phyloP scores from a whole-genome alignment of 805 yeast genomes.

The Candida gorgasii region DNA sequence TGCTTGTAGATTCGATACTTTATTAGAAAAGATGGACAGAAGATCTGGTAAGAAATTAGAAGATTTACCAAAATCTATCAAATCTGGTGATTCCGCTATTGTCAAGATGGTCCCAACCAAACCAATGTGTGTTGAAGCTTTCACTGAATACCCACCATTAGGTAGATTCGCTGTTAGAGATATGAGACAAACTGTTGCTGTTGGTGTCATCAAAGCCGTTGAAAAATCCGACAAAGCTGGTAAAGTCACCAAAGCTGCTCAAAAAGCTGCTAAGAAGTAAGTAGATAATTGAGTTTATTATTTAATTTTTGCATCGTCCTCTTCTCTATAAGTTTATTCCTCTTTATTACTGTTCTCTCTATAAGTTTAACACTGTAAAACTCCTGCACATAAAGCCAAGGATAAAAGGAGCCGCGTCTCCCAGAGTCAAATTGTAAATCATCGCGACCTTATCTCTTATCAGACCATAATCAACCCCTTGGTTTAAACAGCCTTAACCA shows the following conservation, averaged over 20 bases:
- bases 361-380: too few relatives aligned
- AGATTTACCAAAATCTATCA: constrained; percentile 5
- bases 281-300: constrained; percentile 38
- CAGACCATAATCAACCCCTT: too few relatives aligned
- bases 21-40: too few relatives aligned
- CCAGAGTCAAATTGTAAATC: too few relatives aligned
- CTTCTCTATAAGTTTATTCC: constrained; percentile 11
- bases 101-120: constrained; percentile 45
- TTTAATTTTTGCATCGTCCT: constrained; percentile 8
- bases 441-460: too few relatives aligned
- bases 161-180: constrained; percentile 80
- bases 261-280: constrained; percentile 49
- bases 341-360: neutral
- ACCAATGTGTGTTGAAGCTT: constrained; percentile 47
- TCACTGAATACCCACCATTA: constrained; percentile 47
- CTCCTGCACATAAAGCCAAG: constrained; percentile 42
- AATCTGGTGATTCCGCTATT: constrained; percentile 26
- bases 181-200: constrained; percentile 99
- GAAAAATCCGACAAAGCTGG: constrained; percentile 50
- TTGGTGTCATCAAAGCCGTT: constrained; percentile 90
- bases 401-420: too few relatives aligned
- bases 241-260: constrained; percentile 51
- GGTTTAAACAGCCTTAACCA: too few relatives aligned
- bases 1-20: too few relatives aligned
- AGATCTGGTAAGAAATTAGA: too few relatives aligned